Percentiles rank a stretch among this genome's conserved stretches.
These are phyloP conservation scores for Nitzschia sp. DNA, from an alignment of 108 stramenopile genomes.

Conservation along the genomic window DNA sequence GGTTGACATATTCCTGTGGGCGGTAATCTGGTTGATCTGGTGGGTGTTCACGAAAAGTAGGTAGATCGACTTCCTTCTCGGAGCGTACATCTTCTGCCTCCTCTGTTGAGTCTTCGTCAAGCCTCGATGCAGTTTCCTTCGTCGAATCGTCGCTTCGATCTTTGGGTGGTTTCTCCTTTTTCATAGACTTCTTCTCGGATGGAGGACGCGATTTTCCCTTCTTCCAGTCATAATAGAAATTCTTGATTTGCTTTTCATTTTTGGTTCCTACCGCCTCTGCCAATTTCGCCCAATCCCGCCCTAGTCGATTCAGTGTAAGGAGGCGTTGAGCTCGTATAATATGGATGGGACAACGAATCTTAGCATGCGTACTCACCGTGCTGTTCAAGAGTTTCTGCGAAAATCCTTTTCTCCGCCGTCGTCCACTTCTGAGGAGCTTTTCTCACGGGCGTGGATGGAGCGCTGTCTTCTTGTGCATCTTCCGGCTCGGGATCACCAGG, in stretches of 20 bases:
- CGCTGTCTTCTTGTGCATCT: not conserved
- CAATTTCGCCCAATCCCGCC: slow-evolving; percentile 65
- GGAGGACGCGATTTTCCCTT: slow-evolving; percentile 50
- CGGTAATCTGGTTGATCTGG: not conserved
- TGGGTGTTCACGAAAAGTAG: not conserved
- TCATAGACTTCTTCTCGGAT: slow-evolving; percentile 21
- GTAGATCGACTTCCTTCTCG: not conserved
- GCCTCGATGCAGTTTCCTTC: not conserved
- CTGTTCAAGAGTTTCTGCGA: slow-evolving; percentile 73
- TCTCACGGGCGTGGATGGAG: slow-evolving; percentile 14
- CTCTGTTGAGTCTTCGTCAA: not conserved
- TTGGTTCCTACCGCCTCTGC: slow-evolving; percentile 73
- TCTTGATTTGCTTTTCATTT: slow-evolving; percentile 77
- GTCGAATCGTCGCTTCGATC: not conserved
- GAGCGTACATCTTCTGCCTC: not conserved
- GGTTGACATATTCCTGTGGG: not conserved
- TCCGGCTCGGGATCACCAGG: slow-evolving; percentile 4
- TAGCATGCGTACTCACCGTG: slow-evolving; percentile 54
- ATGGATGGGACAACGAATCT: not conserved
- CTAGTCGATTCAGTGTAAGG: too few species aligned
- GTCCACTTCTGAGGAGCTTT: slow-evolving; percentile 81
- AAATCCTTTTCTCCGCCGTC: slow-evolving; percentile 67
- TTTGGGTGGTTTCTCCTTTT: slow-evolving; percentile 6
- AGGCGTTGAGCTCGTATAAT: not conserved
- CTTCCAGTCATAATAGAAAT: slow-evolving; percentile 87